Percentiles rank a stretch among this genome's conserved stretches.
Conservation (phyloP, 495 filamentous ascomycete genomes). For the Hypomontagnella monticulosa region DNA sequence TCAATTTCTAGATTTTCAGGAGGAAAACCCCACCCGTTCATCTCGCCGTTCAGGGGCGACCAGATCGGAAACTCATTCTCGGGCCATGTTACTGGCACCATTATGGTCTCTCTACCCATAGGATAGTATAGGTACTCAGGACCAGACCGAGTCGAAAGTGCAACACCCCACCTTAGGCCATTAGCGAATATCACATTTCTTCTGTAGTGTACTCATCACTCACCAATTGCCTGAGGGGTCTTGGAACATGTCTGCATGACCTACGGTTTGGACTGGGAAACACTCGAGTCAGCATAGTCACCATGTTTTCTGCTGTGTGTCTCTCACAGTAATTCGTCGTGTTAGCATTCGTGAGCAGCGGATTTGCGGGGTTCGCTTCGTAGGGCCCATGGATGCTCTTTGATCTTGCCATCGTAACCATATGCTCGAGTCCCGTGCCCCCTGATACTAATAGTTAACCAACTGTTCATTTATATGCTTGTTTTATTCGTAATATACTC, state of each 20-base stretch:
- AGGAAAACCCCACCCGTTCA: constrained; percentile 57
- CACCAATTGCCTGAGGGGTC: constrained; percentile 65
- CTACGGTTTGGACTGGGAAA: constrained; percentile 58
- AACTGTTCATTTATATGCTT: neutral
- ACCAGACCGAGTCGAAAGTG: constrained; percentile 58
- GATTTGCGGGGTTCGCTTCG: constrained; percentile 61
- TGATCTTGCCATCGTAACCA: constrained; percentile 62
- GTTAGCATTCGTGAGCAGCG: constrained; percentile 63
- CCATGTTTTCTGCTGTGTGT: neutral
- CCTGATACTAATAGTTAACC: constrained; percentile 28
- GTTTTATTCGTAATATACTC: neutral
- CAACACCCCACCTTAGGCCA: constrained; percentile 51
- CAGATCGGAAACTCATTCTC: constrained; percentile 52
- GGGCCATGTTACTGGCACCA: constrained; percentile 64
- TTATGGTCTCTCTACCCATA: constrained; percentile 69
- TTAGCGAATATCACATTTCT: constrained; percentile 1
- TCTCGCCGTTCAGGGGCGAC: constrained; percentile 55
- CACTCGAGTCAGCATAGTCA: neutral
- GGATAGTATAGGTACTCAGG: constrained; percentile 60
- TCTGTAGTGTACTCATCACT: neutral
- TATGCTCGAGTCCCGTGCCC: constrained; percentile 67
- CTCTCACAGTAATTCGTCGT: constrained; percentile 56
- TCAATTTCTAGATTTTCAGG: constrained; percentile 36
- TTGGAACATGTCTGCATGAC: constrained; percentile 62
- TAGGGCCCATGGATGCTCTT: constrained; percentile 64